Evolutionary conservation across 768 basidiomycete genomes (phyloP), one percentile per base, ranked within the genome.

Genomic region (Suillus weaverae): DNA sequence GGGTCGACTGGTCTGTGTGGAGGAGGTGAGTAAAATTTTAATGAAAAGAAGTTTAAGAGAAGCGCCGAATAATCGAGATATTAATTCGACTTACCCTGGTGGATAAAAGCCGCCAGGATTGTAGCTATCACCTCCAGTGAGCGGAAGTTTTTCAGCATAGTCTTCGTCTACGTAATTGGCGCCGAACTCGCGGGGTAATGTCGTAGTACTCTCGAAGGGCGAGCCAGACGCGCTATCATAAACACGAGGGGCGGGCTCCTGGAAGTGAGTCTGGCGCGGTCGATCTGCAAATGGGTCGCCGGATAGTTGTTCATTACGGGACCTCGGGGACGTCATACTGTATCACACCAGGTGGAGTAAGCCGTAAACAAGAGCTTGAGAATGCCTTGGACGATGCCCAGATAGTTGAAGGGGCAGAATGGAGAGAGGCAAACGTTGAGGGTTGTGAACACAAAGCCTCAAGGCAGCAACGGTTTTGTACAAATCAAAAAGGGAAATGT

Each of bases 281-380:
- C 86, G 81, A 78, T 93, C 91, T 57, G 86, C 81, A 73, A 93
- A 94, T 7, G 92, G 92, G 74, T 94, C 90, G 36, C 77, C 80
- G 61, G 53, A 33, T n/a, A 82, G 81, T 20, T 71, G 76, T 64
- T 75, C 76, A 55, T 73, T 76, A 62, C 77, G 73, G 16, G 63
- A 20, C 62, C 62, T 65, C 6, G 73, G 64, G 59, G 71, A 72
- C 50, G 76, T 67, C 75, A 76, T 76, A 43, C 14, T 55, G 59
- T 26, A 33, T 51, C 36, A 53, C 60, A 64, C 26, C 56, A 22
- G 51, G 30, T 22, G 26, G 32, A 50, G 22, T 60, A 26, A 3
- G 44, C 18, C 30, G 41, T 2, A 5, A 50, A 62, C 39, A 35
- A 60, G 50, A 66, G 32, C 32, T 18, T 44, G 39, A 61, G 67